Evolutionary conservation across 2,329 filamentous ascomycete species (phyloP).

Genomic region (Fusarium falciforme): DNA sequence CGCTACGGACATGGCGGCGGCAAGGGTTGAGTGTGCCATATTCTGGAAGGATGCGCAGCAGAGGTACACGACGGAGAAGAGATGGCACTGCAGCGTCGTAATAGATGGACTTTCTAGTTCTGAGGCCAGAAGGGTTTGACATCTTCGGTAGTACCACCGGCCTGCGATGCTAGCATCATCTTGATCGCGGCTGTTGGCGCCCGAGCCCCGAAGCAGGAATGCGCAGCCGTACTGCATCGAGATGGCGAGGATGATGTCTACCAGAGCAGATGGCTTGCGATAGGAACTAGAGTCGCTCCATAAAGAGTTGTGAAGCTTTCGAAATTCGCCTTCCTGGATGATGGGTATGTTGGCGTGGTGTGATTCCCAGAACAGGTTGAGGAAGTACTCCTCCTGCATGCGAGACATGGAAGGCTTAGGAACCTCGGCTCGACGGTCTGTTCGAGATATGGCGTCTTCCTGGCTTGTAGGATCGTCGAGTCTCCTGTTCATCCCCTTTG

Average conservation of each 20-base stretch:
- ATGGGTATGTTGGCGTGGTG: conserved; percentile 41
- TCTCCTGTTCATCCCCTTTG: conserved; percentile 24
- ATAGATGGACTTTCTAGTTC: conserved; percentile 61
- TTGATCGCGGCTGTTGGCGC: not conserved
- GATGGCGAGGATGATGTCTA: conserved; percentile 64
- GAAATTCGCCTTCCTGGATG: not conserved
- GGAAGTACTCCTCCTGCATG: conserved; percentile 59
- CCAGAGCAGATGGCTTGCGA: conserved; percentile 59
- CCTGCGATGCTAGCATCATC: conserved; percentile 51
- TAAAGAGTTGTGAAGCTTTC: conserved; percentile 50
- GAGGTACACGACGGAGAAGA: conserved; percentile 59
- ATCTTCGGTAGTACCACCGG: conserved; percentile 59
- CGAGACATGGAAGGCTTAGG: conserved; percentile 50
- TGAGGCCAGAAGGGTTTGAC: conserved; percentile 50
- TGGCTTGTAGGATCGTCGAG: conserved; percentile 8
- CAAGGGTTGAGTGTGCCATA: conserved; percentile 56
- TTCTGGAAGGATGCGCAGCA: conserved; percentile 62
- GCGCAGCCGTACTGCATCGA: conserved; percentile 60
- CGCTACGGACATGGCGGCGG: conserved; percentile 55
- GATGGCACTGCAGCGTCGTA: conserved; percentile 60
- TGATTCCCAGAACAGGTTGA: conserved; percentile 59
- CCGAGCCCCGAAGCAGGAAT: conserved; percentile 22
- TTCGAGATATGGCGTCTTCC: not conserved
- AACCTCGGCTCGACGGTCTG: not conserved
- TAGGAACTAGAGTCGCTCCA: conserved; percentile 40